Conservation (phyloP, 164 flowering plant species). For the Vitis rupestris region DNA sequence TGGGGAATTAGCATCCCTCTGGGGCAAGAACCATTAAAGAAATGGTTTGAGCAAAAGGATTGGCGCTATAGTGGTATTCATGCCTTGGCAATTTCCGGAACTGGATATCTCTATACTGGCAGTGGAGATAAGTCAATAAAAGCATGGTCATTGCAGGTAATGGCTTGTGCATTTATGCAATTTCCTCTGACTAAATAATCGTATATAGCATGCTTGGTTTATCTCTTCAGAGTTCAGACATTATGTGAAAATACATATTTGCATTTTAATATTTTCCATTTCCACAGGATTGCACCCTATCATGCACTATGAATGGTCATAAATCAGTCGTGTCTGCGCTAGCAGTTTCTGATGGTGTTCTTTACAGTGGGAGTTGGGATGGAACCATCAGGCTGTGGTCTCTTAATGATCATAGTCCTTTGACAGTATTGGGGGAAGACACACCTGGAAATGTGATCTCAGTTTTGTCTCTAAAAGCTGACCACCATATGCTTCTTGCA, state of each 20-base stretch:
- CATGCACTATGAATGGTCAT: slow-evolving; percentile 80
- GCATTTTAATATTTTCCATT: background rate
- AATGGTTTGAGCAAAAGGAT: slow-evolving; percentile 76
- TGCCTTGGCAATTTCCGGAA: slow-evolving; percentile 57
- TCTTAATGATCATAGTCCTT: slow-evolving; percentile 73
- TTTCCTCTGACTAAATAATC: background rate
- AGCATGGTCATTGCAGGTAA: slow-evolving; percentile 86
- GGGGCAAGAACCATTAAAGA: slow-evolving; percentile 50
- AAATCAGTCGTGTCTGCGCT: slow-evolving; percentile 81
- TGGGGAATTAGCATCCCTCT: slow-evolving; percentile 55
- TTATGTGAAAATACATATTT: background rate
- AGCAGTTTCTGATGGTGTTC: slow-evolving; percentile 59
- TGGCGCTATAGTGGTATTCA: slow-evolving; percentile 98
- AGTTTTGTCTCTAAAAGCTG: slow-evolving; percentile 59
- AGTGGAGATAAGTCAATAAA: slow-evolving; percentile 86
- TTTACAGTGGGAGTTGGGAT: slow-evolving; percentile 99
- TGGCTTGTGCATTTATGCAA: background rate
- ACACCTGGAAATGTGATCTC: slow-evolving; percentile 46
- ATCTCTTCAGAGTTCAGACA: background rate
- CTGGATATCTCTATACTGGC: slow-evolving; percentile 71
- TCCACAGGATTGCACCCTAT: slow-evolving; percentile 66
- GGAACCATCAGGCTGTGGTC: slow-evolving; percentile 91
- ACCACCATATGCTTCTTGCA: slow-evolving; percentile 47
- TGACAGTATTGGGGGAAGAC: slow-evolving; percentile 76
- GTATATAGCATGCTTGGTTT: background rate